phyloP scores from a whole-genome alignment of 495 filamentous ascomycete species.

The Xylaria cubensis region DNA sequence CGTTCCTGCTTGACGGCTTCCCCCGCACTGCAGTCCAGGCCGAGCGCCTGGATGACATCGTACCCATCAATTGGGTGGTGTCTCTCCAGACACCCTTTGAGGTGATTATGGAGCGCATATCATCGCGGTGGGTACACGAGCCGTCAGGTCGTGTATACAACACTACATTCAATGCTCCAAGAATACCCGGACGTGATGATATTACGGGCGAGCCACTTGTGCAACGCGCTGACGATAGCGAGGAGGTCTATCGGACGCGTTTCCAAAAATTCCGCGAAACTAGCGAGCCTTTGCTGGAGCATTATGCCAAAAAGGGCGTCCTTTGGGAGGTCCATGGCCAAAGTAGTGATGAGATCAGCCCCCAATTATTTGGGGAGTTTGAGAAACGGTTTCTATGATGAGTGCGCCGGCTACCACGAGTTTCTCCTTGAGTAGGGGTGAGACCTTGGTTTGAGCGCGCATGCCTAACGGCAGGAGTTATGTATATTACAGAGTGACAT shows the following conservation, averaged over 20 bases:
- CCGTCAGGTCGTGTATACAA: slow-evolving; percentile 94
- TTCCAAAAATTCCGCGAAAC: slow-evolving; percentile 85
- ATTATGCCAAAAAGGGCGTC: slow-evolving; percentile 86
- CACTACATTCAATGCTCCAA: slow-evolving; percentile 86
- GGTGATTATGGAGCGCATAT: slow-evolving; percentile 87
- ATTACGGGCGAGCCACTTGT: slow-evolving; percentile 87
- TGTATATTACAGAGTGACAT: neutral
- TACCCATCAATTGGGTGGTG: slow-evolving; percentile 92
- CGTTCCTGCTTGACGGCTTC: slow-evolving; percentile 96
- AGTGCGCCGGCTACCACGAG: neutral
- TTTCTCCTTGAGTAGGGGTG: neutral
- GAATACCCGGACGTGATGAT: slow-evolving; percentile 82
- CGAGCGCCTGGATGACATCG: slow-evolving; percentile 71
- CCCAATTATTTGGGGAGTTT: slow-evolving; percentile 81
- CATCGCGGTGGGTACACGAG: slow-evolving; percentile 91
- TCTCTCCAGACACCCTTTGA: slow-evolving; percentile 68
- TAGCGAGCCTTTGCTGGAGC: slow-evolving; percentile 81
- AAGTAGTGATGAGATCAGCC: slow-evolving; percentile 92
- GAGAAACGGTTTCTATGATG: slow-evolving; percentile 68
- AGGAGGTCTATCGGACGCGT: slow-evolving; percentile 82
- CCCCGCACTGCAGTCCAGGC: slow-evolving; percentile 88
- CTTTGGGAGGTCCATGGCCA: slow-evolving; percentile 87
- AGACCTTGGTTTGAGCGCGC: neutral
- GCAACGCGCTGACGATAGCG: slow-evolving; percentile 81
- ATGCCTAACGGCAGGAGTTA: neutral